These are phyloP conservation scores for Tetradesmus lagerheimii DNA, from an alignment of 139 green algal genomes.

Conservation along the genomic window DNA sequence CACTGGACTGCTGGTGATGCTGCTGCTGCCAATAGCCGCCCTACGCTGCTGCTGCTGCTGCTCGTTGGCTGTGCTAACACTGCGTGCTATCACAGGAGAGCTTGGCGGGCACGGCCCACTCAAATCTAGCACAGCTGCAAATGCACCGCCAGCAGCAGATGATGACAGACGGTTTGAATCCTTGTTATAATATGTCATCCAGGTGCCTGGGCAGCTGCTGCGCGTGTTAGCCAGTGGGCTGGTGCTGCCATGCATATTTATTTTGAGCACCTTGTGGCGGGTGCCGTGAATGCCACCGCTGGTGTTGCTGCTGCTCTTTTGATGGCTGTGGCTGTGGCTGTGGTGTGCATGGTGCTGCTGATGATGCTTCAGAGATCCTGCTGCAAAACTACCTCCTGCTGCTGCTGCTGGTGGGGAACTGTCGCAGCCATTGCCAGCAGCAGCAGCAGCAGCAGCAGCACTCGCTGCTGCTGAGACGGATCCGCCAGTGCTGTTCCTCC, in stretches of 20 bases:
- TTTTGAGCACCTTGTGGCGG: not conserved
- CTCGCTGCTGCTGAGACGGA: not conserved
- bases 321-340: not conserved
- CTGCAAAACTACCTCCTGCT: not conserved
- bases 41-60: slow-evolving; percentile 1
- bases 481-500: not conserved
- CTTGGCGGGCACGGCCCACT: not conserved
- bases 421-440: not conserved
- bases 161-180: not conserved
- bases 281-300: not conserved
- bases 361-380: not conserved
- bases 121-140: not conserved
- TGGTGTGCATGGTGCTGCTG: not conserved
- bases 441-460: not conserved
- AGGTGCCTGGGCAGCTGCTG: slow-evolving; percentile 4
- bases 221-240: not conserved
- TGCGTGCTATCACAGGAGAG: not conserved
- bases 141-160: not conserved
- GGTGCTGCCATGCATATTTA: not conserved
- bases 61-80: not conserved
- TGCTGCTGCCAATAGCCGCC: not conserved
- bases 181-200: not conserved
- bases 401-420: not conserved
- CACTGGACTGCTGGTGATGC: not conserved
- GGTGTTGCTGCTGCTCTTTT: slow-evolving; percentile 1